Percentiles rank a stretch among this genome's conserved stretches.
Evolutionary conservation across 2,329 filamentous ascomycete genomes (phyloP).

Genomic region (Pseudocercospora macadamiae): DNA sequence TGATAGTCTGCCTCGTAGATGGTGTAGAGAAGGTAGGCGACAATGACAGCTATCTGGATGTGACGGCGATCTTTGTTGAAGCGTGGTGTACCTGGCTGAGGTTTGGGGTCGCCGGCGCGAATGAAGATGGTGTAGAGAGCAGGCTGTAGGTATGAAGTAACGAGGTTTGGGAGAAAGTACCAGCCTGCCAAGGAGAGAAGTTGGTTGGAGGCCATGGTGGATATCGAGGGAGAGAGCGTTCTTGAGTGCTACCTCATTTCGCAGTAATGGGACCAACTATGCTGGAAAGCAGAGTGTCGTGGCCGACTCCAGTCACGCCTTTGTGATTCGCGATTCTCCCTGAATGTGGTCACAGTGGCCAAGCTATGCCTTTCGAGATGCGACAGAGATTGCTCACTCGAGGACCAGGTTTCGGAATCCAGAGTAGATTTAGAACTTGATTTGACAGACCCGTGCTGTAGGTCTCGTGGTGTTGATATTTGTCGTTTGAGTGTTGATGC

Average conservation of each 20-base stretch:
- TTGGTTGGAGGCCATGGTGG: slow-evolving; percentile 42
- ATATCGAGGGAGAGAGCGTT: not conserved
- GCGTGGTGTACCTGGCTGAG: slow-evolving; percentile 66
- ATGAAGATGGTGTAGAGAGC: slow-evolving; percentile 88
- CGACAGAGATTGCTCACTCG: too few relatives aligned
- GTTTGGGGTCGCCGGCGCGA: slow-evolving; percentile 83
- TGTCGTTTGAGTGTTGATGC: not conserved
- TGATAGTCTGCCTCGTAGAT: slow-evolving; percentile 90
- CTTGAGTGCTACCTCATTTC: slow-evolving; percentile 3
- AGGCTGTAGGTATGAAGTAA: slow-evolving; percentile 74
- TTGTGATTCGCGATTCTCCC: too few relatives aligned
- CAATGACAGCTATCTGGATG: slow-evolving; percentile 82
- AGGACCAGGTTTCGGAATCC: too few relatives aligned
- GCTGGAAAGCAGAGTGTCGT: too few relatives aligned
- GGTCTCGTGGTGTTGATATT: not conserved
- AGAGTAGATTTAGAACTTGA: too few relatives aligned
- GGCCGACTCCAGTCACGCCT: too few relatives aligned
- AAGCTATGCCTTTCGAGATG: too few relatives aligned
- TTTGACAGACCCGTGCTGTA: too few relatives aligned
- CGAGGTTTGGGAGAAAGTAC: slow-evolving; percentile 67
- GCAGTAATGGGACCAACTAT: too few relatives aligned
- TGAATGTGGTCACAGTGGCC: too few relatives aligned
- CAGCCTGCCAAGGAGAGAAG: slow-evolving; percentile 62
- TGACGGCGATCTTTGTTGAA: slow-evolving; percentile 74
- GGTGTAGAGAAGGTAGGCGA: slow-evolving; percentile 84